Evolutionary conservation across 2,329 filamentous ascomycete genomes (phyloP), one percentile per base, ranked within the genome.

Genomic region (Aquanectria penicillioides): DNA sequence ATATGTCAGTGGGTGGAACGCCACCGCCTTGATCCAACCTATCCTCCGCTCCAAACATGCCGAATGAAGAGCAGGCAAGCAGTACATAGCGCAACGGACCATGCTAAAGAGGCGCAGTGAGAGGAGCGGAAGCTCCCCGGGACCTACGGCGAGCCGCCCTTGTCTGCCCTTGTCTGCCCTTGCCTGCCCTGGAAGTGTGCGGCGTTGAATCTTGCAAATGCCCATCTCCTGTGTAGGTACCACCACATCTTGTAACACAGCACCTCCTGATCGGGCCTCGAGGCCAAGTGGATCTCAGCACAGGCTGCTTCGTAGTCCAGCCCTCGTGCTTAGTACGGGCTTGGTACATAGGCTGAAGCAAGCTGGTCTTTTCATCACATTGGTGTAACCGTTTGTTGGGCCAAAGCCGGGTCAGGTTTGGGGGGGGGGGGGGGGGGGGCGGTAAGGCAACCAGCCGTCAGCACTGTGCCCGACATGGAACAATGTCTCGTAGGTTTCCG

Each of bases 371-470:
- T 28, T 22, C 13, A 29, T 34, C 18, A 31, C 18, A 13, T 33
- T 34, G 28, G 18, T 41, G 28, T 31, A 18, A 18, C 23, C 23
- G 8, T 8, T 26, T 22, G n/a, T 13, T 11, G 28, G n/a, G 18
- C 10, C 15, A 11, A 10, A 43, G 20, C 28, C 23, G 31, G 29
- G 29, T 25, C 22, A 25, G 40, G 17, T 6, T 26, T 23, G 17
- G 23, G 12, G 13, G 18, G 15, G 28, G 26, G 33, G 20, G 31
- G 41, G 15, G n/a, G 8, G 26, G 37, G 28, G 38, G 28, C 18
- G 40, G 31, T 52, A 41, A 22, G 37, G 36, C 15, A 31, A 41
- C n/a, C 36, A 56, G 36, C 52, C 36, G 46, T 49, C 53, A 50
- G 46, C 46, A 29, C 47, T 26, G 31, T 18, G 36, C 25, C 37